These are phyloP conservation scores for Pistacia vera DNA, from an alignment of 345 rosid species.

Conservation along the genomic window DNA sequence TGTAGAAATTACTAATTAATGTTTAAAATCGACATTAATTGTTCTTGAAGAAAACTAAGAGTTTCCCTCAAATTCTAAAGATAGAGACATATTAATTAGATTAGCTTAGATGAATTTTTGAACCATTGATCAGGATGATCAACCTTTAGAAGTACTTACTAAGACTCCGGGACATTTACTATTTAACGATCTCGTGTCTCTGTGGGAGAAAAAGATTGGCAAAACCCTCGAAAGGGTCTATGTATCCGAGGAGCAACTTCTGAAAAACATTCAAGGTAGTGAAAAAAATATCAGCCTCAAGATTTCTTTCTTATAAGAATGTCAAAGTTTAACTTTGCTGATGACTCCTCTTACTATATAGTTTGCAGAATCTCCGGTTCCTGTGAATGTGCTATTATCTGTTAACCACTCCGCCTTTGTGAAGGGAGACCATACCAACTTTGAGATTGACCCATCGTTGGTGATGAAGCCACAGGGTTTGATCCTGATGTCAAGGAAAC, in stretches of 20 bases:
- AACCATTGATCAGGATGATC: too few relatives aligned
- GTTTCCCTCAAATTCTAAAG: too few relatives aligned
- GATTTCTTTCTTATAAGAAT: background rate
- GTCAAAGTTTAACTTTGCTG: background rate
- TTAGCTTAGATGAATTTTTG: too few relatives aligned
- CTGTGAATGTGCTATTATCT: constrained; percentile 38
- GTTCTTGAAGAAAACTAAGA: too few relatives aligned
- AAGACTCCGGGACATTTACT: constrained; percentile 48
- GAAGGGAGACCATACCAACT: constrained; percentile 56
- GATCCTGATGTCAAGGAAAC: constrained; percentile 50
- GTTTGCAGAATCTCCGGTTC: constrained; percentile 40
- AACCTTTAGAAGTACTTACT: constrained; percentile 44
- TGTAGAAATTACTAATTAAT: too few relatives aligned
- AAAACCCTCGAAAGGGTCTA: constrained; percentile 48
- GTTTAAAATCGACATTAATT: too few relatives aligned
- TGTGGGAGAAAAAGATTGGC: constrained; percentile 66
- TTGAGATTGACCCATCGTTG: constrained; percentile 44
- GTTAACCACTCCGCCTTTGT: constrained; percentile 45
- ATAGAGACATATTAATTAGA: too few relatives aligned
- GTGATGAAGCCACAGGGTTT: constrained; percentile 55
- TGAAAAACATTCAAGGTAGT: constrained; percentile 47
- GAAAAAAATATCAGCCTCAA: background rate
- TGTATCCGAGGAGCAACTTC: constrained; percentile 51
- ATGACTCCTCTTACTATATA: background rate
- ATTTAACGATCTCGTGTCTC: constrained; percentile 52